Evolutionary conservation across 352 stramenopile species (phyloP).

Genomic region (Thalassiosira livingstoniorum): DNA sequence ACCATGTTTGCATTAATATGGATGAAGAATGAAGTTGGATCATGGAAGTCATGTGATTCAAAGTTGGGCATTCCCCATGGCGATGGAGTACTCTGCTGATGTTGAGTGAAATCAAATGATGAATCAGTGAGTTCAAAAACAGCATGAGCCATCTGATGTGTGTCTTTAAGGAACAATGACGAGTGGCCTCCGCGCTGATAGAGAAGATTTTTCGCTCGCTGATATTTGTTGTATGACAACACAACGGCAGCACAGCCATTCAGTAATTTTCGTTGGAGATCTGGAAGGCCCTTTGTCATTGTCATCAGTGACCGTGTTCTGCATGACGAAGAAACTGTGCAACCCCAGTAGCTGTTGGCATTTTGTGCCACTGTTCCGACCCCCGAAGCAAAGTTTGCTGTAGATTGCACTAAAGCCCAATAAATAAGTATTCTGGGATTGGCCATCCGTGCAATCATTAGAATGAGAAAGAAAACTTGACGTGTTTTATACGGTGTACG

Average conservation of each 20-base stretch:
- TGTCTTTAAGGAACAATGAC: slow-evolving; percentile 32
- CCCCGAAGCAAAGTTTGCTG: slow-evolving; percentile 15
- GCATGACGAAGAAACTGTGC: background rate
- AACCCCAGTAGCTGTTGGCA: slow-evolving; percentile 12
- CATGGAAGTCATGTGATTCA: too few relatives aligned
- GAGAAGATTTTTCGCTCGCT: slow-evolving; percentile 5
- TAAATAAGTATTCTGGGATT: slow-evolving; percentile 1
- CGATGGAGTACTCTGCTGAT: slow-evolving; percentile 7
- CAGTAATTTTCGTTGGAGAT: background rate
- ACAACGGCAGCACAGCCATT: background rate
- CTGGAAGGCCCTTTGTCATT: background rate
- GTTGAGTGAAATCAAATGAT: slow-evolving; percentile 11
- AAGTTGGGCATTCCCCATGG: slow-evolving; percentile 17
- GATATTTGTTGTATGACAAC: slow-evolving; percentile 36
- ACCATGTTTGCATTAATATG: background rate
- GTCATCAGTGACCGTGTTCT: background rate
- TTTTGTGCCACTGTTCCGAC: slow-evolving; percentile 10
- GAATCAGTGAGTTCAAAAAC: background rate
- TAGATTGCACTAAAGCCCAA: slow-evolving; percentile 19
- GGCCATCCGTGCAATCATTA: background rate
- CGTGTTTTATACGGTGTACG: background rate
- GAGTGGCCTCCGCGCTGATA: slow-evolving; percentile 20
- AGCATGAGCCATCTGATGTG: slow-evolving; percentile 13
- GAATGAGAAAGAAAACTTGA: slow-evolving; percentile 11
- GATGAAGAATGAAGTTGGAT: too few relatives aligned